Percentiles rank a stretch among this genome's conserved stretches.
Evolutionary conservation across 768 basidiomycete genomes (phyloP).

Genomic region (Boletus fagicola): DNA sequence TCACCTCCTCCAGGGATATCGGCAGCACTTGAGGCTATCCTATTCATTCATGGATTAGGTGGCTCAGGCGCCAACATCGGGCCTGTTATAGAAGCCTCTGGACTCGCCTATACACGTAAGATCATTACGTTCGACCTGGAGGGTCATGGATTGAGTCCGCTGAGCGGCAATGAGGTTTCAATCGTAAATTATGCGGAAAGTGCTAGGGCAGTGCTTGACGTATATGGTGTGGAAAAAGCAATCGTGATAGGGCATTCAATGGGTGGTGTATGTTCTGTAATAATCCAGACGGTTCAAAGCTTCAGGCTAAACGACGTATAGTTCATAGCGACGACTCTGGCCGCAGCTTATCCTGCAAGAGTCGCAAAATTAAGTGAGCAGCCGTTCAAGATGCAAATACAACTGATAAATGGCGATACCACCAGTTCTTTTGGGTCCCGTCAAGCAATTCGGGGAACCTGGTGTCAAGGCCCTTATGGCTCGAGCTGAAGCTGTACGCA

Average conservation of each 20-base stretch:
- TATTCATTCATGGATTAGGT: constrained; percentile 8
- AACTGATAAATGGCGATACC: neutral
- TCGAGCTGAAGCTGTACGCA: constrained; percentile 1
- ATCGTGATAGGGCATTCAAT: constrained; percentile 8
- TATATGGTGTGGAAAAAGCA: constrained; percentile 3
- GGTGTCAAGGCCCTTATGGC: neutral
- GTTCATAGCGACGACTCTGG: neutral
- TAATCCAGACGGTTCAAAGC: neutral
- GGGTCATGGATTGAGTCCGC: constrained; percentile 8
- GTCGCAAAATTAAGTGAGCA: constrained; percentile 5
- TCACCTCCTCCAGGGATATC: neutral
- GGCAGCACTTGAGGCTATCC: neutral
- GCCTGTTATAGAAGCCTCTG: constrained; percentile 11
- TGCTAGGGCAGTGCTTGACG: constrained; percentile 12
- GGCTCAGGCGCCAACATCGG: constrained; percentile 4
- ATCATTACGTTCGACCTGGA: constrained; percentile 16
- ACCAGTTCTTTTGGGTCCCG: neutral
- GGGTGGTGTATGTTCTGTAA: constrained; percentile 3
- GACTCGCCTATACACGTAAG: constrained; percentile 10
- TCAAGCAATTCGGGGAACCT: neutral
- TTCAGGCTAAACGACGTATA: neutral
- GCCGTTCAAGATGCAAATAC: no score
- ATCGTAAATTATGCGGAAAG: constrained; percentile 16
- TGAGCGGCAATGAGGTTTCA: constrained; percentile 13
- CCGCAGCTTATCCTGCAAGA: constrained; percentile 1